Evolutionary conservation across 495 filamentous ascomycete species (phyloP).

Genomic region (Lichina pygmaea): DNA sequence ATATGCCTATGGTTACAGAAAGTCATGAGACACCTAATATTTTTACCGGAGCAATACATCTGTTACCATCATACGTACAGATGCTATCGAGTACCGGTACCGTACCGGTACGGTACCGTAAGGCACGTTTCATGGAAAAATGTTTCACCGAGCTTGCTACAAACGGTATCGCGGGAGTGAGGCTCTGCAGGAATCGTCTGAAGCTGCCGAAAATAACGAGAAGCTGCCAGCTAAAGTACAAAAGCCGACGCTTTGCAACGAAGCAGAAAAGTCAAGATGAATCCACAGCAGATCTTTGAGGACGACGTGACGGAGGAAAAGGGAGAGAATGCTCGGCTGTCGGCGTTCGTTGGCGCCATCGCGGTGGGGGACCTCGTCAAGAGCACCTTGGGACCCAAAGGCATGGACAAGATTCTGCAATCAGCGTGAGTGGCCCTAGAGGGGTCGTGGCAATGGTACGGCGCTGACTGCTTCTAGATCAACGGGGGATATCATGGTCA

Average conservation of each 20-base stretch:
- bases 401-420: conserved; percentile 99
- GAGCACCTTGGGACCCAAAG: conserved; percentile 88
- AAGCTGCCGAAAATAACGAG: not conserved
- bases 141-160: no score
- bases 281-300: conserved; percentile 94
- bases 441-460: no score
- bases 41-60: no score
- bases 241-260: no score
- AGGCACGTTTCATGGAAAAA: no score
- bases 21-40: no score
- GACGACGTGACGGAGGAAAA: conserved; percentile 96
- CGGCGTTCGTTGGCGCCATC: conserved; percentile 90
- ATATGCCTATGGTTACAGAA: no score
- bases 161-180: no score
- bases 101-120: no score
- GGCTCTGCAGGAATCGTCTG: not conserved
- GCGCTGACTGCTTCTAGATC: conserved; percentile 26
- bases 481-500: conserved; percentile 90
- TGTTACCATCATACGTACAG: no score
- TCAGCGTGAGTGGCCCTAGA: conserved; percentile 41
- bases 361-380: conserved; percentile 93
- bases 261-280: conserved; percentile 10
- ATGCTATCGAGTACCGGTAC: no score
- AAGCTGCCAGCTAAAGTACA: not conserved
- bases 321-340: conserved; percentile 95